Evolutionary conservation across 1,284 basidiomycete genomes (phyloP), one percentile per base, ranked within the genome.

Genomic region (Apiotrichum laibachii): DNA sequence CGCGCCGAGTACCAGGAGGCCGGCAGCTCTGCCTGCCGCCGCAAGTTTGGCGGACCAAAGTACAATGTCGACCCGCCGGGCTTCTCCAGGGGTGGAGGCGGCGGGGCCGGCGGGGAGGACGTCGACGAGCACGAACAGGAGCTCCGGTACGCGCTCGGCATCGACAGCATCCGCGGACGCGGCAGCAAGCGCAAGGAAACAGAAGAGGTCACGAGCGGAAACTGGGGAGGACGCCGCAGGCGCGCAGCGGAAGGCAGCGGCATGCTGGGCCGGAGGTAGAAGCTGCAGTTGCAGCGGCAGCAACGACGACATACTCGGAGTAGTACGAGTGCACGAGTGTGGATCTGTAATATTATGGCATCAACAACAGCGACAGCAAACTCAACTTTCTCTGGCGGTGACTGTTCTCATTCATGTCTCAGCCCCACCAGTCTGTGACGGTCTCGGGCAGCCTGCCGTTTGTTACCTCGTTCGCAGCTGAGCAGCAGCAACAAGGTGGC

Each of bases 1-100:
- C 81, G 88, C 42, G 84, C 84, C 53, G 90, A 94, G 71, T 95
- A 92, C 77, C 80, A 85, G 55, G 92, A 94, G 77, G 83, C 82
- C 62, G 92, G 92, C 39, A 87, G 85, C 65, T 84, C 81, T 59
- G 87, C 86, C 60, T 85, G 85, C 62, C 82, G 88, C 58, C 67
- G 72, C 19, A 65, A 70, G 35, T 75, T 76, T 40, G 72, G 72
- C 19, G 72, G 72, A 18, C 74, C 71, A 22, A 55, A 61, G 3
- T 75, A 75, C 62, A 73, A 70, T 53, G 60, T 71, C 50, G 60
- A 70, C 43, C 73, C 72, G 46, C 72, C 73, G 0, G 70, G 70
- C 8, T 72, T 73, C 59, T 62, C 65, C 3, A 31, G 26, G 26
- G 26, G 26, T 7, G 26, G 26, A 31, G 26, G 26, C 26, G 56